Base-by-base conservation (phyloP, 148 eudicot species). In the Dysphania ambrosioides region DNA sequence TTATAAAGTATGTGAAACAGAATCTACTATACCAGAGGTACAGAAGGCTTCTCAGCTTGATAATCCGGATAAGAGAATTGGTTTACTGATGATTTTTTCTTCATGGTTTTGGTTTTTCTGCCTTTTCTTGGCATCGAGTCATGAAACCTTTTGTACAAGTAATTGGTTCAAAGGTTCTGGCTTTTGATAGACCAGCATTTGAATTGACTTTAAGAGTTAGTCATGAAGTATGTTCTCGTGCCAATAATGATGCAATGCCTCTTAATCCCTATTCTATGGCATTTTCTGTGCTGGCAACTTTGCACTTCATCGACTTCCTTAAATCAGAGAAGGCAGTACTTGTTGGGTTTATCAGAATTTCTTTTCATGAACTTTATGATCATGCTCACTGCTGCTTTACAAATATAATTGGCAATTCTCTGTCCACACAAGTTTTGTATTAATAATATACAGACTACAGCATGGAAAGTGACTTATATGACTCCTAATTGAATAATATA, bases 141-240 rank as follows among this genome's bases (percentile, higher is more conserved):
- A 89, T 90, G 90, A 90, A 88, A 82, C 90, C 85, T 59, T 85
- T 94, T 73, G 89, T 96, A 0, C 80, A 71, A 29, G 69, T 81
- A 72, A 70, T 69, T 60, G 83, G 89, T 36, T 85, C 92, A 68
- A 91, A 87, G 81, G 93, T 88, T 79, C 87, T 91, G 74, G 96
- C 97, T 44, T 94, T 90, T 77, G 97, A 94, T 84, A 94, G 98
- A 84, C 98, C 98, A 6, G 98, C 98, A 40, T 94, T 91, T 82
- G 98, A 97, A 26, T 77, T 94, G 87, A 91, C 98, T 53, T 86
- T 97, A 51, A 89, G 98, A 78, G 88, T 85, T 74, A 76, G 83
- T 66, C 70, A 72, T 66, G 34, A 35, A 24, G 83, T 63, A 47
- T 62, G 65, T 44, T 70, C 88, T 68, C 53, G 57, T 77, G 83